These are phyloP conservation scores for Xylariales sp. DNA, from an alignment of 2,329 filamentous ascomycete genomes.

Conservation along the genomic window DNA sequence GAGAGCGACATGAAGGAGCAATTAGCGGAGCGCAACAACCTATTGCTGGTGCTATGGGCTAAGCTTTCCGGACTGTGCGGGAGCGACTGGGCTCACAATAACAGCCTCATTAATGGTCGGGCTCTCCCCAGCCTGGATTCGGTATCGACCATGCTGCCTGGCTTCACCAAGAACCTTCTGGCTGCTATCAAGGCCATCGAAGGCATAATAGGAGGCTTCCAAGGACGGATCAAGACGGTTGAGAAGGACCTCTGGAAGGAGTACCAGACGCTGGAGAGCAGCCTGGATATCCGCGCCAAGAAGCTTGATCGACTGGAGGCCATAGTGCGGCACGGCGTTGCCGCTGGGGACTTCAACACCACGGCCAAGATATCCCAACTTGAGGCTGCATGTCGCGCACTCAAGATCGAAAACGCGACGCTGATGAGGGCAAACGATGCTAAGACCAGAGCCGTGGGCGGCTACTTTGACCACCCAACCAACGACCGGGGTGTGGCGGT, in stretches of 20 bases:
- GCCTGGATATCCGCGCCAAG: slow-evolving; percentile 74
- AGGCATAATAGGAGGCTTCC: slow-evolving; percentile 71
- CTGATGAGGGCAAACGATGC: slow-evolving; percentile 61
- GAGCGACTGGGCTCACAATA: slow-evolving; percentile 84
- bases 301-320: slow-evolving; percentile 85
- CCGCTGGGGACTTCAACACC: slow-evolving; percentile 40
- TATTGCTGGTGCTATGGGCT: slow-evolving; percentile 88
- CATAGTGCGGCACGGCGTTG: slow-evolving; percentile 63
- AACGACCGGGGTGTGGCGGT: slow-evolving; percentile 33
- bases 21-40: slow-evolving; percentile 80
- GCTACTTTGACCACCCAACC: slow-evolving; percentile 22
- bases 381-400: slow-evolving; percentile 56
- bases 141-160: slow-evolving; percentile 77
- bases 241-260: slow-evolving; percentile 89
- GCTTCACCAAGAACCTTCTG: slow-evolving; percentile 86
- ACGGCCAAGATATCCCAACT: slow-evolving; percentile 46
- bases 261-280: slow-evolving; percentile 80
- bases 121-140: slow-evolving; percentile 78
- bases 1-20: slow-evolving; percentile 84
- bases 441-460: slow-evolving; percentile 34
- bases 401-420: slow-evolving; percentile 65
- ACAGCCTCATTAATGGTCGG: slow-evolving; percentile 84
- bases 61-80: slow-evolving; percentile 82
- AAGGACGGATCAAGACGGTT: slow-evolving; percentile 73
- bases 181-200: slow-evolving; percentile 86